Percentiles rank a stretch among this genome's conserved stretches.
phyloP scores from a whole-genome alignment of 2,329 filamentous ascomycete genomes.

The Epichloe glyceriae region DNA sequence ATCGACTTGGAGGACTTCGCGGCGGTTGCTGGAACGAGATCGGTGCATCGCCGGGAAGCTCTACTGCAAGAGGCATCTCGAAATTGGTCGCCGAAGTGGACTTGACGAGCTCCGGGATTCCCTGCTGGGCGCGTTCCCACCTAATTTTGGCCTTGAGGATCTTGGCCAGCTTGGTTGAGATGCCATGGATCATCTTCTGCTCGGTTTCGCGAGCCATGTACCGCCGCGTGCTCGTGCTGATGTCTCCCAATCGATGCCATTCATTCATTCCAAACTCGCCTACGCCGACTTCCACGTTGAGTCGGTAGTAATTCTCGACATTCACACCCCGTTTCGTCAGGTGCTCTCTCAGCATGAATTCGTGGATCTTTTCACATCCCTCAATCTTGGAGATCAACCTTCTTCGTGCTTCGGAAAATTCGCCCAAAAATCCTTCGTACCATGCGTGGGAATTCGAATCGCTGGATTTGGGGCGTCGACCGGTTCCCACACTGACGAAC shows the following conservation, averaged over 20 bases:
- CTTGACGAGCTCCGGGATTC: conserved; percentile 31
- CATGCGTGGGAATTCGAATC: conserved; percentile 66
- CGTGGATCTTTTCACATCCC: conserved; percentile 82
- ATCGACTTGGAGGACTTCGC: conserved; percentile 27
- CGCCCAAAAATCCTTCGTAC: conserved; percentile 90
- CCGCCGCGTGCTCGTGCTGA: conserved; percentile 79
- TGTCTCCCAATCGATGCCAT: conserved; percentile 86
- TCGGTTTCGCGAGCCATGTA: conserved; percentile 66
- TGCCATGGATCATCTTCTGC: conserved; percentile 62
- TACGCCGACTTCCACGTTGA: conserved; percentile 95
- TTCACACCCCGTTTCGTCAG: conserved; percentile 67
- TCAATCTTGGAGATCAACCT: conserved; percentile 86
- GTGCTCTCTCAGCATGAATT: conserved; percentile 70
- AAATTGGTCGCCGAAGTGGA: conserved; percentile 26
- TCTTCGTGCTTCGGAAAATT: conserved; percentile 80
- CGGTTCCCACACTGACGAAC: conserved; percentile 89
- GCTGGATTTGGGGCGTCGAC: conserved; percentile 55
- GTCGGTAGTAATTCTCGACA: conserved; percentile 79
- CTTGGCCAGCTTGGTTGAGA: conserved; percentile 70
- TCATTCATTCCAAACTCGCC: conserved; percentile 99
- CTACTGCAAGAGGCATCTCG: conserved; percentile 37
- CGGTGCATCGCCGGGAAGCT: conserved; percentile 45
- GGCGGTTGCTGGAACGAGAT: conserved; percentile 23
- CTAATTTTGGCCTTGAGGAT: conserved; percentile 66
- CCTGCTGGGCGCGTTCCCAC: conserved; percentile 37